Conservation (phyloP, 1,139 yeast species). For the Suhomyces coccinellae region DNA sequence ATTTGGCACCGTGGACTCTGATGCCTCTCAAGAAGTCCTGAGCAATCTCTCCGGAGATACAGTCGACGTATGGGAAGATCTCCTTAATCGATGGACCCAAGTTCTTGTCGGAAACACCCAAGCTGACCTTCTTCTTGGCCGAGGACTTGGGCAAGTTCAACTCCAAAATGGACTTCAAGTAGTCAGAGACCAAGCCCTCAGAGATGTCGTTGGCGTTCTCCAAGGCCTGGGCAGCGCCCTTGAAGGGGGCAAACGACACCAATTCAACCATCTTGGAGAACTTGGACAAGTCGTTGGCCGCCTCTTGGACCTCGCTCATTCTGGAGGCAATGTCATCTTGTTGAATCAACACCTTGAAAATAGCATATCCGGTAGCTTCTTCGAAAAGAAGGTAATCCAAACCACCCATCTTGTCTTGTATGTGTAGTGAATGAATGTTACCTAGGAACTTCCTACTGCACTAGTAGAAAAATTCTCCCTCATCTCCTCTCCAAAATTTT, state of each 20-base stretch:
- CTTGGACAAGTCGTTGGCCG: slow-evolving; percentile 80
- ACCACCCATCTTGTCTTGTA: slow-evolving; percentile 47
- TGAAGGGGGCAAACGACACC: slow-evolving; percentile 96
- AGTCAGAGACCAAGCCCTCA: slow-evolving; percentile 94
- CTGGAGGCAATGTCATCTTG: slow-evolving; percentile 94
- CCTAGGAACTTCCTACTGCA: slow-evolving; percentile 5
- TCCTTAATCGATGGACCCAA: slow-evolving; percentile 97
- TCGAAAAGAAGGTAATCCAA: slow-evolving; percentile 93
- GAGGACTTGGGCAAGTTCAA: slow-evolving; percentile 87
- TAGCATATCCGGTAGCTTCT: slow-evolving; percentile 98
- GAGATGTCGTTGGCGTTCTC: slow-evolving; percentile 98
- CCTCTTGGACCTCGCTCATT: slow-evolving; percentile 91
- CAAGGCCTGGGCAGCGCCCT: slow-evolving; percentile 98
- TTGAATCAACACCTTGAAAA: slow-evolving; percentile 90
- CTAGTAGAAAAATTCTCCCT: slow-evolving; percentile 20
- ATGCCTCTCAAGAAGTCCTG: slow-evolving; percentile 96
- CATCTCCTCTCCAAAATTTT: slow-evolving; percentile 17
- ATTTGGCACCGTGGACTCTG: slow-evolving; percentile 85
- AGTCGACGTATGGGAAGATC: slow-evolving; percentile 81
- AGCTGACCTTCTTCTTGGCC: slow-evolving; percentile 59
- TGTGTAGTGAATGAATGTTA: slow-evolving; percentile 9
- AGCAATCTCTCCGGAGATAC: slow-evolving; percentile 85
- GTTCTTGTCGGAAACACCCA: slow-evolving; percentile 94
- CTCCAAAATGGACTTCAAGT: slow-evolving; percentile 85
- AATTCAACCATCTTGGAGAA: slow-evolving; percentile 93